Percentiles rank a stretch among this genome's conserved stretches.
Evolutionary conservation across 495 filamentous ascomycete species (phyloP).

Genomic region (Clavariopsis aquatica): DNA sequence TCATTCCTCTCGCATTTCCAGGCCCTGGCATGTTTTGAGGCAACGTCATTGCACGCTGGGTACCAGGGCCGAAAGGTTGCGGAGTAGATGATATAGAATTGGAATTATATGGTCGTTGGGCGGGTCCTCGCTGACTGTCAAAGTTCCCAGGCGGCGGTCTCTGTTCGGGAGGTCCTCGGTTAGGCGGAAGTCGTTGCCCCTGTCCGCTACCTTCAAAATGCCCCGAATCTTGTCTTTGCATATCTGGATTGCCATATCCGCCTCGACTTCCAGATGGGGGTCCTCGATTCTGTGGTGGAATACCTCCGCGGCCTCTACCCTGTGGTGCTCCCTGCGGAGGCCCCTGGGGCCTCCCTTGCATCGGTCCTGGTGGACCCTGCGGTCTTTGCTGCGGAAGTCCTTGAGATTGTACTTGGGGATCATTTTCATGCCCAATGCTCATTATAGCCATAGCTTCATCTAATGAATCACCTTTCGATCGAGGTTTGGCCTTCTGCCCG

Average conservation of each 20-base stretch:
- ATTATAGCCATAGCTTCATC: constrained; percentile 36
- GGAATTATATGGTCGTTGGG: constrained; percentile 16
- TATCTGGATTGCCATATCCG: constrained; percentile 17
- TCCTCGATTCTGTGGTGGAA: constrained; percentile 14
- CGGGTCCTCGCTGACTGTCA: constrained; percentile 18
- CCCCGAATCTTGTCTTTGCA: constrained; percentile 33
- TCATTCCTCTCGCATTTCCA: background rate
- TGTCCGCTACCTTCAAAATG: constrained; percentile 29
- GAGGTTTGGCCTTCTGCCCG: constrained; percentile 52
- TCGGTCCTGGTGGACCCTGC: constrained; percentile 3
- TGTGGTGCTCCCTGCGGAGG: constrained; percentile 1
- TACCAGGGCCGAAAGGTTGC: constrained; percentile 31
- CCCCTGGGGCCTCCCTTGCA: background rate
- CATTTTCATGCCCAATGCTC: constrained; percentile 54
- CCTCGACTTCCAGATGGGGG: constrained; percentile 22
- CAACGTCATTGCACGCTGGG: constrained; percentile 34
- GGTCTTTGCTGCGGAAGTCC: constrained; percentile 28
- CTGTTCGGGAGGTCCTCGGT: constrained; percentile 20
- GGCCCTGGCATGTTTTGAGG: constrained; percentile 25
- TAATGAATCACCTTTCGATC: constrained; percentile 37
- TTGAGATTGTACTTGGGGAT: constrained; percentile 49
- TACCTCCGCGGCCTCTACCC: constrained; percentile 21
- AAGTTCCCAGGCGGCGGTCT: constrained; percentile 15
- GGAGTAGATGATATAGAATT: constrained; percentile 18
- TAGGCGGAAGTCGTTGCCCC: constrained; percentile 16